phyloP scores from a whole-genome alignment of 495 filamentous ascomycete species.

The Tuber umbilicatum region DNA sequence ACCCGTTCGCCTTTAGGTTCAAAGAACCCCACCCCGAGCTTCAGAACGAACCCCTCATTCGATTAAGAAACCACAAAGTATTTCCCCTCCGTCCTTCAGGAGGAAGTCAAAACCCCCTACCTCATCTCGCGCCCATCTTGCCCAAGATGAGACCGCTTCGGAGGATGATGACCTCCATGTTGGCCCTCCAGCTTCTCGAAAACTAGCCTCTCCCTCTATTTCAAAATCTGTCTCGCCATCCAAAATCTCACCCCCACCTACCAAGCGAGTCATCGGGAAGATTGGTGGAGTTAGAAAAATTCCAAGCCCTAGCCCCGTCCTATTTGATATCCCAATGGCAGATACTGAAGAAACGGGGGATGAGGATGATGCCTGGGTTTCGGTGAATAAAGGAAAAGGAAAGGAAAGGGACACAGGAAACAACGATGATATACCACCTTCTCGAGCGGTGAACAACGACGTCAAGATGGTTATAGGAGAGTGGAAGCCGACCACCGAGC shows the following conservation, averaged over 20 bases:
- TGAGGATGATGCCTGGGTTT: slow-evolving; percentile 19
- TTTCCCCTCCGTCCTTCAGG: slow-evolving; percentile 4
- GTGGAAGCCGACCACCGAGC: slow-evolving; percentile 39
- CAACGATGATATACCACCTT: background rate
- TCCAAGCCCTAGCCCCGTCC: background rate
- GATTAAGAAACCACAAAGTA: slow-evolving; percentile 2
- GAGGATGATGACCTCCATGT: slow-evolving; percentile 42
- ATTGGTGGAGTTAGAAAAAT: background rate
- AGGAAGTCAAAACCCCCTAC: slow-evolving; percentile 13
- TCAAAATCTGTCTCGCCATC: background rate
- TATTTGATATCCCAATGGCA: slow-evolving; percentile 1
- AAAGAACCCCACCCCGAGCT: slow-evolving; percentile 45
- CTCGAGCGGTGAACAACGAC: slow-evolving; percentile 34
- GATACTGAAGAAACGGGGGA: slow-evolving; percentile 27
- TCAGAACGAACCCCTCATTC: slow-evolving; percentile 8
- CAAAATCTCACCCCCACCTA: slow-evolving; percentile 9
- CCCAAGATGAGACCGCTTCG: slow-evolving; percentile 23
- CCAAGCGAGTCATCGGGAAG: slow-evolving; percentile 4
- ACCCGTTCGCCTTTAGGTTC: slow-evolving; percentile 45
- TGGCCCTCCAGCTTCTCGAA: slow-evolving; percentile 21
- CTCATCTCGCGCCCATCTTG: background rate
- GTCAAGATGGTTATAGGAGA: slow-evolving; percentile 45
- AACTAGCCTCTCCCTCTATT: slow-evolving; percentile 12
- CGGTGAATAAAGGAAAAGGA: slow-evolving; percentile 10
- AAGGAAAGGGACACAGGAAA: slow-evolving; percentile 1